Base-by-base conservation (phyloP, 768 basidiomycete species). In the Coprinopsis marcescibilis region DNA sequence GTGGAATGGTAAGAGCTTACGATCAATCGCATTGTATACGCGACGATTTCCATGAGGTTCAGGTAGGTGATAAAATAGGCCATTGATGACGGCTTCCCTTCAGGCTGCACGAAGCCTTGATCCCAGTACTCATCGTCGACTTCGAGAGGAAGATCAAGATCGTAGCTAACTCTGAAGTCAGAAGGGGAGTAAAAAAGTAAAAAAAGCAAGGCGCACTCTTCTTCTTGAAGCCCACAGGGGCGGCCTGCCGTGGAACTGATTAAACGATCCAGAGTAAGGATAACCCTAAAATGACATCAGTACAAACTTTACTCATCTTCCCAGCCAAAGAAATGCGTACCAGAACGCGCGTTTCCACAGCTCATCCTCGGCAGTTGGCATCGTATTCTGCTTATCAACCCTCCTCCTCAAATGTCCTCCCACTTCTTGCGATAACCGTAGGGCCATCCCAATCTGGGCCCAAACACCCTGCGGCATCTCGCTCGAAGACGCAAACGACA, bases 91-190 rank as follows among this genome's bases (percentile, higher is more conserved):
- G 80, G 77, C 56, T 72, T 77, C 6, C 66, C 71, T 5, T 65
- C 55, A 1, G 87, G 88, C 57, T 89, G 87, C 44, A 76, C 67
- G 61, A 85, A 88, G 14, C 72, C 64, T 30, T 63, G 65, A 14
- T 79, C 73, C 86, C 86, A 90, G 53, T 80, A 87, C 58, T 84
- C 82, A 52, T 87, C 84, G 53, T 78, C 76, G 36, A 81, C 80
- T 46, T 74, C 73, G 1, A 81, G 64, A 0, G 75, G 77, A 4
- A 81, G 64, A 43, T 88, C 86, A 4, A 84, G 67, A 53, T 91
- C 87, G 55, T 86, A 82, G 55, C 85, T 88, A 39, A 45, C n/a
- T 26, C 8, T 20, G 43, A 36, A 23, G 25, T 37, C 19, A 47
- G 11, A 34, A 21, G 7, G 10, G n/a, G n/a, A n/a, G n/a, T n/a